Evolutionary conservation across 495 filamentous ascomycete species (phyloP), one percentile per base, ranked within the genome.

Genomic region (Talaromyces trachyspermus): DNA sequence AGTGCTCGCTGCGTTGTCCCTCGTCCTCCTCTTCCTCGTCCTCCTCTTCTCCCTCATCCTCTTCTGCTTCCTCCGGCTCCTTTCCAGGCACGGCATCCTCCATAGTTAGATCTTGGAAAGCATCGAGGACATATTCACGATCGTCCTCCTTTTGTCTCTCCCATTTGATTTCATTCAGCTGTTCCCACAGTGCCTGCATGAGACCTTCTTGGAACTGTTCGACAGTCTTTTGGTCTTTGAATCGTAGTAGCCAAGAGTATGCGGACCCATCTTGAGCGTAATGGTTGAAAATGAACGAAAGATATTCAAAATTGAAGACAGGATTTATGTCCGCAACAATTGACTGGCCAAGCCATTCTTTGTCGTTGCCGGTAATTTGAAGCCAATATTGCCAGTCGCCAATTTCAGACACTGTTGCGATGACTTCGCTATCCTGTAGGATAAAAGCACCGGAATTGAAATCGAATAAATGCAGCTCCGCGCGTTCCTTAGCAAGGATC

Each of bases 231-330:
- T 84, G 81, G 49, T 95, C 85, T 54, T 84, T 86, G 73, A 98
- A 98, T 20, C 90, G 80, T 24, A 98, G 68, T 4, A 98, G 79
- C 92, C 94, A 98, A 0, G 94, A 97, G 61, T 88, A 95, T 5
- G 92, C 91, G 7, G 86, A 84, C 3, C 90, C 89, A 64, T 95
- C 87, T 12, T 83, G 77, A 6, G 82, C 72, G 57, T 95, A 97
- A 58, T 95, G 88, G 59, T 97, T 97, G 75, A 98, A 98, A 59
- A 98, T 96, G 66, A 97, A 96, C 2, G 92, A 96, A 15, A 95
- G 72, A 53, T 88, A 96, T 65, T 97, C 92, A 52, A 95, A 97
- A 68, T 96, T 97, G 74, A 98, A 98, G 26, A 98, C 92, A 0
- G 92, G 94, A 57, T 98, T 98, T 58, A 97, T 86, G 54, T 97